Base-by-base conservation (phyloP, 2,329 filamentous ascomycete genomes). In the Aureobasidium sp. region DNA sequence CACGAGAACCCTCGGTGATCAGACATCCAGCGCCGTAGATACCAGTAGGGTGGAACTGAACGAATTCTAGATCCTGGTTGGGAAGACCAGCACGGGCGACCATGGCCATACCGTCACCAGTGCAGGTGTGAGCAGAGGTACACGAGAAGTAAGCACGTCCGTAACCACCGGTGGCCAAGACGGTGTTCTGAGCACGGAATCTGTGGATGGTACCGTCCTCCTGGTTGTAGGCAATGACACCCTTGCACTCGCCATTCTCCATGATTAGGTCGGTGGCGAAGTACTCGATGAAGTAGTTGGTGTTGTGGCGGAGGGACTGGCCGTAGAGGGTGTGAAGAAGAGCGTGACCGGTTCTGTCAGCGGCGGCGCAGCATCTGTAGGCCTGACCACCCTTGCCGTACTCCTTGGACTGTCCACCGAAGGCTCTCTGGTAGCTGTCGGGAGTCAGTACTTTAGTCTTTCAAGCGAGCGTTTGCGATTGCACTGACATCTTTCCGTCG, bases 241-340 rank as follows among this genome's bases (percentile, higher is more conserved):
- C 94, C 57, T 60, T 60, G 57, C 57, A 60, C 57, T 93, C 89
- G 63, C 93, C 93, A 70, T 95, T 89, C 79, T 96, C 88, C 94
- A 97, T 97, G 70, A 99, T 88, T 76, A 97, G 80, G 74, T 97
- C 94, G 67, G 95, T 84, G 69, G 92, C 94, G 75, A 97, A 99
- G 83, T 92, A 97, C 78, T 97, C 94, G 75, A 99, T 96, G 79
- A 99, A 97, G 84, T 96, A 99, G 82, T 96, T 96, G 73, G 93
- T 96, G 83, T 96, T 96, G 83, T 97, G 91, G 73, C 90, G 84
- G 64, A 97, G 84, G 58, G 92, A 96, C 80, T 96, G 93, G 70
- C 94, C 94, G 78, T 97, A 99, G 67, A 99, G 89, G 27, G 94
- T 99, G 83, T 99, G 94, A 57, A 99, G 85, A 67, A 99, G 88